Evolutionary conservation across 441 rosid species (phyloP), one percentile per base, ranked within the genome.

Genomic region (Rhodomyrtus psidioides): DNA sequence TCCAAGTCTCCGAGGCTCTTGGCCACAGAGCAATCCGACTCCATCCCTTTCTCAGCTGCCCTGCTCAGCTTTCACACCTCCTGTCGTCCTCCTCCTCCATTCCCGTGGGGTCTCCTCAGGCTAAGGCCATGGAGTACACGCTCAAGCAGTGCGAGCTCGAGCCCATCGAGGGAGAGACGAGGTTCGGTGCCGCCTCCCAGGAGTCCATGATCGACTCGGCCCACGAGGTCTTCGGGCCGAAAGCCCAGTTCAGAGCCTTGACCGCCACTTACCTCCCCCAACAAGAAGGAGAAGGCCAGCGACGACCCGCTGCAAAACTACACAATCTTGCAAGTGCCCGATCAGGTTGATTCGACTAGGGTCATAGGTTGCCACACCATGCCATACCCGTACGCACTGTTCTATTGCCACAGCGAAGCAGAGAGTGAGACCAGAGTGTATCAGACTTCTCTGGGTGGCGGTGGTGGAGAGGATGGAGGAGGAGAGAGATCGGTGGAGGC

Each of bases 361-460:
- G 90, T 89, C 88, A 30, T 95, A 55, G 97, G 92, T 51, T 95
- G 99, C 55, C 99, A 97, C 55, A 87, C 91, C 42, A 87, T 95
- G 98, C 95, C 97, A 7, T 95, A 92, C 86, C 99, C 98, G 24
- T 93, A 92, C 56, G 94, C 89, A 27, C 96, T 95, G 53, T 97
- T 91, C 90, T 95, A 91, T 53, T 95, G 99, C 88, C 98, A 97
- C 84, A 86, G 92, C 42, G 94, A 92, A 42, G 46, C 44, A 7
- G 89, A 88, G 81, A 88, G 90, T 49, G 93, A 89, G 53, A 92
- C 83, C 54, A 92, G 85, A 89, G 59, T 94, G 51, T 93, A 92
- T 84, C 87, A 91, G 91, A 81, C 94, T 81, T 84, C 86, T 7
- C 39, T 95, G 30, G 44, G 75, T 30, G 8, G 27, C 4, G 60